phyloP scores from a whole-genome alignment of 176 grass and related monocot species.

The Neostapfia colusana region DNA sequence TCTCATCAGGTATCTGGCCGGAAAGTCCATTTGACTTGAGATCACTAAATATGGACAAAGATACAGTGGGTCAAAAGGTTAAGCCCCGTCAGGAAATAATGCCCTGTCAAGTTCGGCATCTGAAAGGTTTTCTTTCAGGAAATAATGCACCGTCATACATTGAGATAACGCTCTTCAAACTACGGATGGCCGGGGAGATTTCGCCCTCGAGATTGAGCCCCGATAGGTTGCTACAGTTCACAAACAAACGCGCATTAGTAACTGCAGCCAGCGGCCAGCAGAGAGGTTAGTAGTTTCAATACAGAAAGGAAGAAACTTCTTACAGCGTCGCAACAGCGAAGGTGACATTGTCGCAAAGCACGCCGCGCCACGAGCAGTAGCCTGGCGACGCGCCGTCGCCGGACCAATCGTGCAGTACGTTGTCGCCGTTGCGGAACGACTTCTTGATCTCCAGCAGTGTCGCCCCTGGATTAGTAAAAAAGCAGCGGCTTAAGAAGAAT shows the following conservation, averaged over 20 bases:
- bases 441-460: conserved; percentile 39
- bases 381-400: conserved; percentile 5
- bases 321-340: conserved; percentile 35
- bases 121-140: conserved; percentile 8
- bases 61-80: not conserved
- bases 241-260: not conserved
- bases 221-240: conserved; percentile 29
- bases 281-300: not conserved
- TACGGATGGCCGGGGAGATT: conserved; percentile 20
- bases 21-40: conserved; percentile 76
- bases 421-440: conserved; percentile 23
- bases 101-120: not conserved
- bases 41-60: conserved; percentile 50
- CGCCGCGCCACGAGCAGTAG: conserved; percentile 40
- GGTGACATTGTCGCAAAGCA: conserved; percentile 37
- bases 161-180: conserved; percentile 8
- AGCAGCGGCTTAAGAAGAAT: not conserved
- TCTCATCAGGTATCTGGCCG: conserved; percentile 93
- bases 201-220: conserved; percentile 30
- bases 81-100: conserved; percentile 17
- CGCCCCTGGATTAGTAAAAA: conserved; percentile 4
- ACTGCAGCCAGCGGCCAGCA: not conserved
- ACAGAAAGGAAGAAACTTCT: conserved; percentile 17
- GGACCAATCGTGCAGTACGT: conserved; percentile 21
- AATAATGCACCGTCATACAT: conserved; percentile 20